Conservation (phyloP, 805 yeast species). For the Candida takata region DNA sequence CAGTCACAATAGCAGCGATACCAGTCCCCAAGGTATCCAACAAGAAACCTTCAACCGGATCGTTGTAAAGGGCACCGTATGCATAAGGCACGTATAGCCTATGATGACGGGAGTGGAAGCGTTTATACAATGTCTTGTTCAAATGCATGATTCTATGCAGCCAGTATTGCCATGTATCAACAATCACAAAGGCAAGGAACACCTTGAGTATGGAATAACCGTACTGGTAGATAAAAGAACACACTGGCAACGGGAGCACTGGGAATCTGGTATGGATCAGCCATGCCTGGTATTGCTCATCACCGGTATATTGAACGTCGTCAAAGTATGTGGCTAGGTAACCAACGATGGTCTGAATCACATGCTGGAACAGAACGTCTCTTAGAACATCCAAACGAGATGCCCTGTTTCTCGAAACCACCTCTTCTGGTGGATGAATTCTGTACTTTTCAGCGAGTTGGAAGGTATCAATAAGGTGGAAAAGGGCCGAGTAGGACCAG, state of each 20-base stretch:
- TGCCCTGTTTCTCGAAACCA: conserved; percentile 68
- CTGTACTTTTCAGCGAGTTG: conserved; percentile 77
- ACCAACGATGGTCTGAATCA: conserved; percentile 75
- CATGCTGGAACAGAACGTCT: conserved; percentile 82
- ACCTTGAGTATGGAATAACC: conserved; percentile 57
- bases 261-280: conserved; percentile 25
- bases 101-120: conserved; percentile 93
- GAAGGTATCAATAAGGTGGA: conserved; percentile 67
- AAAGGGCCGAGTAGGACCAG: conserved; percentile 71
- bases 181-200: conserved; percentile 55
- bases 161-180: conserved; percentile 95
- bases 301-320: conserved; percentile 43
- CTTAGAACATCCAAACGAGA: conserved; percentile 58
- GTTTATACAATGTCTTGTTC: conserved; percentile 66
- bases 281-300: conserved; percentile 43
- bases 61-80: conserved; percentile 91
- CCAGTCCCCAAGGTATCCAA: conserved; percentile 93
- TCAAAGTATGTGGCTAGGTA: conserved; percentile 48
- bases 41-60: conserved; percentile 88
- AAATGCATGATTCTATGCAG: conserved; percentile 85
- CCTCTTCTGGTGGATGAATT: conserved; percentile 90
- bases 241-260: conserved; percentile 38
- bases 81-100: conserved; percentile 94
- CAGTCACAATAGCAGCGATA: conserved; percentile 56
- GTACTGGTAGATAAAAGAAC: conserved; percentile 52